Evolutionary conservation across 164 flowering plant genomes (phyloP), one percentile per base, ranked within the genome.

Genomic region (Macadamia integrifolia): DNA sequence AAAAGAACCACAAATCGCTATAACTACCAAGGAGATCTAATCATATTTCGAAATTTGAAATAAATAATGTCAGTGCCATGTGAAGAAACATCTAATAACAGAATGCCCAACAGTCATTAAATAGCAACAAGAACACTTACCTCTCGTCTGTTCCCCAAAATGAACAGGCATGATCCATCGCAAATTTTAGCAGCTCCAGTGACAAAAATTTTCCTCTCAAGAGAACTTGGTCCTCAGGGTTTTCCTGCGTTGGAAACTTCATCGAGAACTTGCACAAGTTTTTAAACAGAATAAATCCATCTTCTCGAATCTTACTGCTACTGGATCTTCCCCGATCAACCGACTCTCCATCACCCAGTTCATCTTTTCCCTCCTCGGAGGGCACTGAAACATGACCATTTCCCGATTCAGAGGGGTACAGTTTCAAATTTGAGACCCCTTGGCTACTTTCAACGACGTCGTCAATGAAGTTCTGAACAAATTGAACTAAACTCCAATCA

Each of bases 161-260:
- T 10, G 90, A 83, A 64, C 99, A 92, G 9, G 80, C 91, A 73
- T 86, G 88, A 61, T 84, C 89, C 83, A 89, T 83, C 55, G 88
- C 73, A 9, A 92, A 84, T 71, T 88, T 90, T 40, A 95, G 79
- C 66, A 95, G 81, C 78, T 95, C 99, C 72, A 95, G 68, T 23
- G 99, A 90, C 69, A 95, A 71, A 11, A 87, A 77, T 74, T 95
- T 92, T n/a, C 98, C 99, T 69, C 98, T 91, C 78, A 95, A 69
- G 49, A 95, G 84, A 66, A 91, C 84, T 50, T 86, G 89, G 69
- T 95, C 99, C 72, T 89, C 98, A 0, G 97, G 75, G 62, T 84
- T 81, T 69, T 92, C 97, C 74, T 87, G 93, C 0, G 94, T 73
- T 3, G 97, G 82, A 78, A 88, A 92, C 77, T 95, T 95, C 99